These are phyloP conservation scores for Apiospora saccharicola DNA, from an alignment of 2,329 filamentous ascomycete genomes.

Conservation along the genomic window DNA sequence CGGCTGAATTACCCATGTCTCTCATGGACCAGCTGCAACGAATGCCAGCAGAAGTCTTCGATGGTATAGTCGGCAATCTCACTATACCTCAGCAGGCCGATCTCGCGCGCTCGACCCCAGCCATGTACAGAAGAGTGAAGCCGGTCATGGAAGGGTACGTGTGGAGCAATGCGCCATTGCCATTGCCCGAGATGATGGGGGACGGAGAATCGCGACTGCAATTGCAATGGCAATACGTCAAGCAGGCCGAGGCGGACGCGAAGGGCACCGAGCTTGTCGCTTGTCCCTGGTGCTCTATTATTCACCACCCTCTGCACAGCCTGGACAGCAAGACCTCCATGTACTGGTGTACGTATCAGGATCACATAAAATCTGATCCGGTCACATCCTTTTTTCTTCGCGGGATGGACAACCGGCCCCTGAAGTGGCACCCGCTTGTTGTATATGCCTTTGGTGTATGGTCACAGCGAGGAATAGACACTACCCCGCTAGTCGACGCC, in stretches of 20 bases:
- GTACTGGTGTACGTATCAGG: neutral
- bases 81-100: neutral
- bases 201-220: neutral
- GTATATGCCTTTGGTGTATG: neutral
- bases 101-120: neutral
- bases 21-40: neutral
- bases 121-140: neutral
- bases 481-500: neutral
- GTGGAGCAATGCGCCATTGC: neutral
- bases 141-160: neutral
- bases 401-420: neutral
- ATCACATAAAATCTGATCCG: neutral
- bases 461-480: neutral
- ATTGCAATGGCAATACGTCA: neutral
- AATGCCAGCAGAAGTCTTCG: neutral
- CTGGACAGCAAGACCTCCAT: neutral
- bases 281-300: neutral
- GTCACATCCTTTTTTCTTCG: neutral
- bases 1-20: too few species aligned
- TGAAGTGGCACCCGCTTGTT: neutral
- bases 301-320: neutral
- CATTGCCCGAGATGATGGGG: neutral
- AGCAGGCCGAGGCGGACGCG: neutral
- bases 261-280: neutral
- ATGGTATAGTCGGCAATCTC: neutral